Conservation (phyloP, 805 yeast genomes). For the Candida quercuum region DNA sequence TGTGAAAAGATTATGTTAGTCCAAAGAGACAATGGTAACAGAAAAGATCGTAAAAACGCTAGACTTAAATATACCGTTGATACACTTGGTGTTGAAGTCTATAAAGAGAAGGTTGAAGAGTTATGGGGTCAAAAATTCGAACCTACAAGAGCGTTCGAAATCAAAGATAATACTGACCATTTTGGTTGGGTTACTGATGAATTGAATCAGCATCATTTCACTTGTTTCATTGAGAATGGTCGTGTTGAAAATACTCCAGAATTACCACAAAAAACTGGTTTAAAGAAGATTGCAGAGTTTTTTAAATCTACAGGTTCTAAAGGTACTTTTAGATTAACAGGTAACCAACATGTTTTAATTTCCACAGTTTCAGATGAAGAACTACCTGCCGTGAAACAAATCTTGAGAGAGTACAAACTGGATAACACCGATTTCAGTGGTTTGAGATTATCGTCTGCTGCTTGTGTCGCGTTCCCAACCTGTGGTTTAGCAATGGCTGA, state of each 20-base stretch:
- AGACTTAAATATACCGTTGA: conserved; percentile 95
- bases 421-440: conserved; percentile 82
- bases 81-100: conserved; percentile 84
- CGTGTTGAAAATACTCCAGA: conserved; percentile 92
- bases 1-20: conserved; percentile 91
- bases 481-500: conserved; percentile 99
- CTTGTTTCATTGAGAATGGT: conserved; percentile 93
- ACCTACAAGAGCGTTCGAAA: conserved; percentile 65
- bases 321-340: conserved; percentile 90
- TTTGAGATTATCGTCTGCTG: conserved; percentile 84
- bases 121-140: conserved; percentile 71
- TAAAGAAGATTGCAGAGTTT: conserved; percentile 69
- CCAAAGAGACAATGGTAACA: conserved; percentile 93
- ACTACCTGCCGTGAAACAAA: conserved; percentile 51
- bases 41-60: conserved; percentile 95
- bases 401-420: conserved; percentile 69
- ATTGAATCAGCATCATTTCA: conserved; percentile 79
- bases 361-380: conserved; percentile 69
- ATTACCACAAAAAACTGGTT: conserved; percentile 83
- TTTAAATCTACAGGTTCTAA: conserved; percentile 46
- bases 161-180: conserved; percentile 82
- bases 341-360: conserved; percentile 87
- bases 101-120: conserved; percentile 77
- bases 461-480: conserved; percentile 97
- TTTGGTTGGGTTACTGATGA: conserved; percentile 94